Evolutionary conservation across 345 rosid genomes (phyloP), one percentile per base, ranked within the genome.

Genomic region (Cardamine occulta): DNA sequence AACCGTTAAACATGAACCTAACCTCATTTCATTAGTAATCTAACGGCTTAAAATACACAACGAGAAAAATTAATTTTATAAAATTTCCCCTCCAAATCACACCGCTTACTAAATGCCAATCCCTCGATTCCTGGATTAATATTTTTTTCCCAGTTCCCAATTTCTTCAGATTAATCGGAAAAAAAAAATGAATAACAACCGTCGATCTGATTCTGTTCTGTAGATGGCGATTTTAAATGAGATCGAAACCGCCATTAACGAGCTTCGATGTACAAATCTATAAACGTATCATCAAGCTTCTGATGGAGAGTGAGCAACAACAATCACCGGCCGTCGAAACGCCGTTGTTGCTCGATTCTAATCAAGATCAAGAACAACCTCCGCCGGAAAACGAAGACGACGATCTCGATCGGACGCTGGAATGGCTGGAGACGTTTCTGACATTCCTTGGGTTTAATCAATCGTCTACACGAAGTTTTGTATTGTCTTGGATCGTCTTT

Each of bases 361-460:
- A 75, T 77, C 81, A 61, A 3, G 47, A 74, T 51, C 75, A 59
- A 18, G 47, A 61, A 14, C 65, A 29, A 26, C 57, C 74, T 28
- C 34, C 66, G 17, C 39, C 63, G 66, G 70, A 65, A n/a, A 2
- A 10, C 39, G 32, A 53, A 11, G 80, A 80, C 63, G 63, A 82
- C 34, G 85, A 87, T 66, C 87, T 93, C 4, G 88, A 78, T 32
- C 59, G 42, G 45, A 74, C 83, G 13, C 81, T 91, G 13, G 42
- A 60, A 49, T 77, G 78, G 82, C 80, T 93, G 0, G 94, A 89
- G 70, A 71, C 47, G 32, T 85, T 87, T 70, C 76, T 93, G 29
- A 71, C 80, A 1, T 63, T 87, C 40, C 86, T 93, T 13, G 98
- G 98, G 24, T 93, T 91, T 81, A 82, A 77, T 32, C 96, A 89